A percentile compares a stretch with the other conserved stretches of the same genome.
These are phyloP conservation scores for Aspergillus alliaceus DNA, from an alignment of 2,329 filamentous ascomycete species.

Conservation along the genomic window DNA sequence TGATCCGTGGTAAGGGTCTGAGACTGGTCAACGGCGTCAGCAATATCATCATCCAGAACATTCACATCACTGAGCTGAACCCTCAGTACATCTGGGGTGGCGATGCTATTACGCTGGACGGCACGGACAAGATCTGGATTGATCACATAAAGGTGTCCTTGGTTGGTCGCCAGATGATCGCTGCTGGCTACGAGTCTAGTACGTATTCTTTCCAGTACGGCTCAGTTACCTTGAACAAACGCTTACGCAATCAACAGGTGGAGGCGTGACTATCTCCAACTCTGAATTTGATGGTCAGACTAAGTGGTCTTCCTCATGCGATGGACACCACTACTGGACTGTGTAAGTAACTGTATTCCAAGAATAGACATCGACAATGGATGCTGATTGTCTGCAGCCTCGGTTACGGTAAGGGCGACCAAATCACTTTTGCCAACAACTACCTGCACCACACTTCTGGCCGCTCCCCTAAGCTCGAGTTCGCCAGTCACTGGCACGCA, in stretches of 20 bases:
- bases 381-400: constrained; percentile 32
- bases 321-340: constrained; percentile 60
- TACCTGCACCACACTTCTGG: constrained; percentile 60
- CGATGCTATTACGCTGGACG: constrained; percentile 55
- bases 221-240: constrained; percentile 37
- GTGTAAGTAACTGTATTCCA: constrained; percentile 26
- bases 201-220: constrained; percentile 47
- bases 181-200: constrained; percentile 25
- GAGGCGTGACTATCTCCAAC: constrained; percentile 60
- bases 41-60: constrained; percentile 62
- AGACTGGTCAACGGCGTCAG: constrained; percentile 44
- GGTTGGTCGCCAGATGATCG: constrained; percentile 34
- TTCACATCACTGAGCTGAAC: constrained; percentile 54
- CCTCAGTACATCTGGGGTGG: constrained; percentile 60
- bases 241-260: constrained; percentile 32
- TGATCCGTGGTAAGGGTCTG: constrained; percentile 58
- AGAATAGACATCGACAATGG: background rate
- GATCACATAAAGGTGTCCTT: constrained; percentile 47
- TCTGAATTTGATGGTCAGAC: constrained; percentile 57
- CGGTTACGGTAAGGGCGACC: constrained; percentile 55
- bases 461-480: constrained; percentile 56
- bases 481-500: constrained; percentile 57
- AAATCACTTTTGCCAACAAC: constrained; percentile 60
- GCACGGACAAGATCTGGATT: constrained; percentile 45
- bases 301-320: constrained; percentile 56